Percentiles rank a stretch among this genome's conserved stretches.
phyloP scores from a whole-genome alignment of 2,329 filamentous ascomycete species.

The Penicillium corylophilum region DNA sequence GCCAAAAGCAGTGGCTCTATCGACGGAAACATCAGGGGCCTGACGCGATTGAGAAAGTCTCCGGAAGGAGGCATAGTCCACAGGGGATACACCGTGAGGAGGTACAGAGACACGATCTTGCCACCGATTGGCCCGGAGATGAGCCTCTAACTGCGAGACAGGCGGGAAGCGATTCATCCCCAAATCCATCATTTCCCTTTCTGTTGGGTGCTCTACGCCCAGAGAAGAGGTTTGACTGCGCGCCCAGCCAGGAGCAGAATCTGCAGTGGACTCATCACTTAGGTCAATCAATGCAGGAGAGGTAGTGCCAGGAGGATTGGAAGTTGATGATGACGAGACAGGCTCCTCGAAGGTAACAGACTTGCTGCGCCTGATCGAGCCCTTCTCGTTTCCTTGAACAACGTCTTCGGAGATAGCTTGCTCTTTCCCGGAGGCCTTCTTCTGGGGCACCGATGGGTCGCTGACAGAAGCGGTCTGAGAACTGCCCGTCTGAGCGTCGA shows the following conservation, averaged over 20 bases:
- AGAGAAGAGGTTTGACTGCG: conserved; percentile 20
- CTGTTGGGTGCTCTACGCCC: conserved; percentile 18
- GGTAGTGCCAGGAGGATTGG: not conserved
- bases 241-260: conserved; percentile 29
- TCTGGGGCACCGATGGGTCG: not conserved
- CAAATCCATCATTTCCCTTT: not conserved
- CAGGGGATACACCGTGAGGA: not conserved
- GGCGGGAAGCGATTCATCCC: conserved; percentile 32
- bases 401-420: not conserved
- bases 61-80: not conserved
- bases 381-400: not conserved
- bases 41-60: not conserved
- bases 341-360: conserved; percentile 18
- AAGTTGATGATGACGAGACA: not conserved
- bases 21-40: not conserved
- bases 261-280: conserved; percentile 31
- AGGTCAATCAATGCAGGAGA: conserved; percentile 30
- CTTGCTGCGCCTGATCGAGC: conserved; percentile 9
- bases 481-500: not conserved
- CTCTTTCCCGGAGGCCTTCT: not conserved
- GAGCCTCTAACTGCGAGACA: conserved; percentile 40
- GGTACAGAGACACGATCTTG: conserved; percentile 4
- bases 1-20: not conserved
- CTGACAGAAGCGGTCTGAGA: not conserved
- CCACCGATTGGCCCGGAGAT: conserved; percentile 27